Percentiles rank a stretch among this genome's conserved stretches.
Conservation (phyloP, 2,329 filamentous ascomycete species). For the Parasarocladium wereldwijsianum region DNA sequence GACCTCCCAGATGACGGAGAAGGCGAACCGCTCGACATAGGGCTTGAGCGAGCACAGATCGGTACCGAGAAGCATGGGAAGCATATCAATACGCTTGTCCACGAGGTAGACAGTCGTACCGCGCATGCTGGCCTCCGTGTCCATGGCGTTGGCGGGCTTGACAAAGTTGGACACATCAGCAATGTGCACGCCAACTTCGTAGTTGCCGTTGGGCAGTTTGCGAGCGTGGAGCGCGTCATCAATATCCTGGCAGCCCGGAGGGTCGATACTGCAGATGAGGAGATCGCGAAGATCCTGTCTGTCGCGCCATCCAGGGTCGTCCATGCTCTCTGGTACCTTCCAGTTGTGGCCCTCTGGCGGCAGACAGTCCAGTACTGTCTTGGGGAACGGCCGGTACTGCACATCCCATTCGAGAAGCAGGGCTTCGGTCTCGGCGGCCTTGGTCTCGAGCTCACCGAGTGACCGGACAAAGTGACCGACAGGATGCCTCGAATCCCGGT, state of each 20-base stretch:
- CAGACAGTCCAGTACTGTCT: conserved; percentile 85
- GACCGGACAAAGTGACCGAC: conserved; percentile 89
- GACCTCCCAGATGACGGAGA: conserved; percentile 81
- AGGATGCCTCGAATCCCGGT: conserved; percentile 82
- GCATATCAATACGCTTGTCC: conserved; percentile 98
- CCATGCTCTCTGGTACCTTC: conserved; percentile 68
- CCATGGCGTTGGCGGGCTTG: conserved; percentile 94
- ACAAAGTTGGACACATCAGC: conserved; percentile 99
- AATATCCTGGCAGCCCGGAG: conserved; percentile 91
- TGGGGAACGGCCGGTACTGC: conserved; percentile 93
- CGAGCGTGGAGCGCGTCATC: conserved; percentile 90
- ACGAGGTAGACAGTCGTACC: conserved; percentile 96
- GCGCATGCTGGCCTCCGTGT: conserved; percentile 81
- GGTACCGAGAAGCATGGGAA: conserved; percentile 89
- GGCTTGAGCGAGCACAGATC: conserved; percentile 94
- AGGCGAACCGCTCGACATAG: conserved; percentile 87
- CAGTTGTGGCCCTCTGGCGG: conserved; percentile 86
- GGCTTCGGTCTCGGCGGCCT: conserved; percentile 89
- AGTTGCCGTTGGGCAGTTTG: conserved; percentile 78
- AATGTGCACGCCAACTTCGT: conserved; percentile 93
- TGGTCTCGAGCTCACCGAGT: conserved; percentile 84
- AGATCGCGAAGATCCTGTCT: conserved; percentile 72
- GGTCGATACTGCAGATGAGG: conserved; percentile 94
- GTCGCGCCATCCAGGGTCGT: conserved; percentile 77
- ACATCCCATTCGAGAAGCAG: conserved; percentile 91